phyloP scores from a whole-genome alignment of 148 eudicot genomes.

The Nyssa sinensis region DNA sequence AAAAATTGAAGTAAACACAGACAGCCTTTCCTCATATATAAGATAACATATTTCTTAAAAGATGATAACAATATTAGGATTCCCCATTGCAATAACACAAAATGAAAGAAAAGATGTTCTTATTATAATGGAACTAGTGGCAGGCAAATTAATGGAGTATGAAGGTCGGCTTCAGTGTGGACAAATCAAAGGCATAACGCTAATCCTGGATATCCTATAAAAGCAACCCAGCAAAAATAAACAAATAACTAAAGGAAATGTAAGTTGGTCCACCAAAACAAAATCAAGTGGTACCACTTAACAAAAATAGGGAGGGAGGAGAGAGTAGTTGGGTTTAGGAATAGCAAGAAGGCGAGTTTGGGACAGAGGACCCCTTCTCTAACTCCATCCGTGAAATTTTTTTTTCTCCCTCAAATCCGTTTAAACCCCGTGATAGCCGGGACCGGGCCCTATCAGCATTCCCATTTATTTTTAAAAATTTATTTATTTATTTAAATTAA shows the following conservation, averaged over 20 bases:
- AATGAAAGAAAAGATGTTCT: background rate
- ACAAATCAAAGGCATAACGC: background rate
- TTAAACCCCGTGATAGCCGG: too few relatives aligned
- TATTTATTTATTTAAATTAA: too few relatives aligned
- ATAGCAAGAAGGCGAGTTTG: too few relatives aligned
- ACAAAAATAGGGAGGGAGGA: background rate
- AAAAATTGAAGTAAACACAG: too few relatives aligned
- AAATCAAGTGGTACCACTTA: background rate
- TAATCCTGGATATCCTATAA: background rate
- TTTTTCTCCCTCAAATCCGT: too few relatives aligned
- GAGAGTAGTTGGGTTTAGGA: background rate
- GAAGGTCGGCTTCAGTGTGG: conserved; percentile 2
- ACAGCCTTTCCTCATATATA: too few relatives aligned
- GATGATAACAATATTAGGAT: background rate
- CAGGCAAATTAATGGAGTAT: background rate
- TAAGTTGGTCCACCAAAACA: background rate
- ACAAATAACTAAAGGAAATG: background rate
- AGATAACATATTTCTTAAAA: too few relatives aligned
- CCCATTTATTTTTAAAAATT: too few relatives aligned
- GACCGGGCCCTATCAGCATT: too few relatives aligned
- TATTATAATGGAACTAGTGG: conserved; percentile 17
- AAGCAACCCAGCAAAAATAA: background rate
- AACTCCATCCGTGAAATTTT: too few relatives aligned
- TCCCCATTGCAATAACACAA: background rate
- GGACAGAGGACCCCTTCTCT: too few relatives aligned